Base-by-base conservation (phyloP, 208 protist species). In the Acanthamoeba sp. region DNA sequence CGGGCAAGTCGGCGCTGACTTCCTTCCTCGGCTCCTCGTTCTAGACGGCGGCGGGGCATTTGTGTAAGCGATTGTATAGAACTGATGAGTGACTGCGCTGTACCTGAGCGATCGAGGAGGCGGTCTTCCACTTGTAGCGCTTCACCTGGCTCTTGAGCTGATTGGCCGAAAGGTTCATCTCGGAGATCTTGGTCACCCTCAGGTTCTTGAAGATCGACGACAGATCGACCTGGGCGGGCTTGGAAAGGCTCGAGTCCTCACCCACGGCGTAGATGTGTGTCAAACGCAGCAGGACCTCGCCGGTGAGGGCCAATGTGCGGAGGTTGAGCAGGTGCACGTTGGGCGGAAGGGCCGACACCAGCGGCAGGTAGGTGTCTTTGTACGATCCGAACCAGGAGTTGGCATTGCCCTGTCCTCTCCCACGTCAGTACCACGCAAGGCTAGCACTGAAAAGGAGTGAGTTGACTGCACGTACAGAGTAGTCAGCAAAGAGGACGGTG, bases 261-360 rank as follows among this genome's bases (percentile, higher is more conserved):
- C 29, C 78, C 29, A 40, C 48, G 16, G 78, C 78, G 50, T 88
- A 88, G 78, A 88, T 88, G 32, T 88, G 78, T 0, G 48, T 5
- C 38, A 88, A 1, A 29, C 78, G 78, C 9, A 88, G 38, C 24
- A 88, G 78, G 16, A 88, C 40, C 50, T 88, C 48, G 50, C 50
- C 50, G 12, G 78, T 52, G 20, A 62, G n/a, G 10, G 40, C 14
- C 42, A 88, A 20, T 29, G 78, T 52, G 40, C 50, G 40, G 29
- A 88, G 45, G n/a, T 52, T 88, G 40, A 64, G 78, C 40, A 88
- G 78, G 34, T 88, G 78, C 48, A 88, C 50, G 78, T 88, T 88
- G 18, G 78, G 20, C 40, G 78, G 78, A 1, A 88, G 78, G 29
- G 78, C 40, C 29, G 40, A 20, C 7, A 27, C 34, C 40, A 88